These are phyloP conservation scores for Xylaria longipes DNA, from an alignment of 495 filamentous ascomycete species.

Conservation along the genomic window DNA sequence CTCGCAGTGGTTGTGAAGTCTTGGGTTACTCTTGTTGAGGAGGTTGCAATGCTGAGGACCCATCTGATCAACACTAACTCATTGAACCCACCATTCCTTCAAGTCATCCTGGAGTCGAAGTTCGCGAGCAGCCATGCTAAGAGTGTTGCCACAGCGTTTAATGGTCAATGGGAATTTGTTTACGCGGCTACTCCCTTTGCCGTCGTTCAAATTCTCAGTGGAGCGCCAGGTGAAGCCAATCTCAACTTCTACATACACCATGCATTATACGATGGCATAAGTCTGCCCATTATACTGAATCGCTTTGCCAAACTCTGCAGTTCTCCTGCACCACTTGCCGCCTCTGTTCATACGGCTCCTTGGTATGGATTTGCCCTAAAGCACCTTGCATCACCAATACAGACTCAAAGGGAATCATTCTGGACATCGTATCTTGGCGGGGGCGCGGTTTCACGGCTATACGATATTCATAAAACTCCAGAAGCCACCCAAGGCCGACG, in stretches of 20 bases:
- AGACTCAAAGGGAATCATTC: slow-evolving; percentile 47
- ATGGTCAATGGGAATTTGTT: slow-evolving; percentile 26
- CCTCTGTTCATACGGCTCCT: neutral
- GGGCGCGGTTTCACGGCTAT: slow-evolving; percentile 15
- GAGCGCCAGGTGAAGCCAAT: slow-evolving; percentile 27
- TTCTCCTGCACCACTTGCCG: neutral
- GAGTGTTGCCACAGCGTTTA: neutral
- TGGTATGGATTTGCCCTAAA: slow-evolving; percentile 35
- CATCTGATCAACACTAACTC: slow-evolving; percentile 58
- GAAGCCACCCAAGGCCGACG: slow-evolving; percentile 4
- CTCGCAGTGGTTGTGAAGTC: slow-evolving; percentile 48
- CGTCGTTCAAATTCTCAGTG: slow-evolving; percentile 21
- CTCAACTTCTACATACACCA: slow-evolving; percentile 68
- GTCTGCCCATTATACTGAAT: slow-evolving; percentile 60
- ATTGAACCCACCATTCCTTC: slow-evolving; percentile 56
- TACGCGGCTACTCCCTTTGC: slow-evolving; percentile 27
- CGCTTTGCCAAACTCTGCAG: slow-evolving; percentile 38
- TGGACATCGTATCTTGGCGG: slow-evolving; percentile 61
- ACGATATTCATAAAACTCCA: neutral
- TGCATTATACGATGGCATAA: slow-evolving; percentile 79
- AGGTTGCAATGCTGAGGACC: slow-evolving; percentile 68
- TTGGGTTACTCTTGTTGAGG: slow-evolving; percentile 62
- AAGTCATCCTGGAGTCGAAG: slow-evolving; percentile 51
- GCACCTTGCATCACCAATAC: slow-evolving; percentile 21
- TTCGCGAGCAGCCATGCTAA: slow-evolving; percentile 25